Evolutionary conservation across 148 eudicot genomes (phyloP).

Genomic region (Rhododendron griersonianum): DNA sequence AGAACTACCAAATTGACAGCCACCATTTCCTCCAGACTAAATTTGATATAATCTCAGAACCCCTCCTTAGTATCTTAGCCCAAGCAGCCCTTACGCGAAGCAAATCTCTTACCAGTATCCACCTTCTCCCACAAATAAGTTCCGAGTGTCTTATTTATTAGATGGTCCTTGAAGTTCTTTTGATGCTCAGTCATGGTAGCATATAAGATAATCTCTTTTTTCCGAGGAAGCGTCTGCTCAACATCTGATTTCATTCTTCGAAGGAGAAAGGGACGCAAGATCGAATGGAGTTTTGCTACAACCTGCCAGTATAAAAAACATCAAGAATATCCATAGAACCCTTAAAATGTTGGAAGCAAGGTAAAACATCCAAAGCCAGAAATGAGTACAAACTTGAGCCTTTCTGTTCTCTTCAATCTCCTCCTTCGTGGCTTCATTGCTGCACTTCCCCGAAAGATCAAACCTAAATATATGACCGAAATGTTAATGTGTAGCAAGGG

Average conservation of each 20-base stretch:
- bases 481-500: not conserved
- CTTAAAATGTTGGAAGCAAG: not conserved
- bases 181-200: constrained; percentile 89
- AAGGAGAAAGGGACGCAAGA: constrained; percentile 91
- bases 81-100: not conserved
- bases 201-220: constrained; percentile 91
- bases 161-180: constrained; percentile 74
- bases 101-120: constrained; percentile 37
- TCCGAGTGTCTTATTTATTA: constrained; percentile 64
- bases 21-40: not conserved
- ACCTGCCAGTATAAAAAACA: constrained; percentile 41
- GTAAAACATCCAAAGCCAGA: not conserved
- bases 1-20: not conserved
- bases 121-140: constrained; percentile 43
- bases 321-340: not conserved
- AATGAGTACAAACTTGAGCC: constrained; percentile 46
- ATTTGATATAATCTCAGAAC: not conserved
- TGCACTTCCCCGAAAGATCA: constrained; percentile 77
- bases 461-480: constrained; percentile 44
- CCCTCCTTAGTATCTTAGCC: not conserved
- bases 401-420: constrained; percentile 79
- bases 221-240: constrained; percentile 77
- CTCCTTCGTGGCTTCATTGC: constrained; percentile 57
- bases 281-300: constrained; percentile 88
- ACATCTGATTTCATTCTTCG: constrained; percentile 92